phyloP scores from a whole-genome alignment of 1,284 basidiomycete species.

The Leucoagaricus sp. region DNA sequence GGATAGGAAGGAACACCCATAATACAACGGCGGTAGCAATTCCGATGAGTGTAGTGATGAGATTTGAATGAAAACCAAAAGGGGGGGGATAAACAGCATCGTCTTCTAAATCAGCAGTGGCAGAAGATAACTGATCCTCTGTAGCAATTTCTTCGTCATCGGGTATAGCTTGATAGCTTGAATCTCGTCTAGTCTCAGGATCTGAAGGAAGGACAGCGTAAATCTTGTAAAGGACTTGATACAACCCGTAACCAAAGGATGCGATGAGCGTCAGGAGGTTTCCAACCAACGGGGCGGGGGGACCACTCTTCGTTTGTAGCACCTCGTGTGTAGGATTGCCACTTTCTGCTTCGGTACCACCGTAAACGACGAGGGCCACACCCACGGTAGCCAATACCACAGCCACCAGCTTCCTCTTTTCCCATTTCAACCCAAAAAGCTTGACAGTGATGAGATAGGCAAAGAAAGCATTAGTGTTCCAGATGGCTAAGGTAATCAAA shows the following conservation, averaged over 20 bases:
- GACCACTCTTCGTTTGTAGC: conserved; percentile 21
- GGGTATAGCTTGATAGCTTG: conserved; percentile 46
- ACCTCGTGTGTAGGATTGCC: conserved; percentile 7
- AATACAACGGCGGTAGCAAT: conserved; percentile 62
- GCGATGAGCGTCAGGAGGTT: conserved; percentile 72
- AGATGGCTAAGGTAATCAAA: conserved; percentile 51
- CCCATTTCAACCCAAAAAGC: conserved; percentile 61
- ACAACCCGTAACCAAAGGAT: conserved; percentile 68
- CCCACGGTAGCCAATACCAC: conserved; percentile 78
- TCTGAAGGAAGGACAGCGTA: conserved; percentile 67
- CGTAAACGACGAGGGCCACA: conserved; percentile 75
- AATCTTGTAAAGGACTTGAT: conserved; percentile 83
- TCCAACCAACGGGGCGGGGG: conserved; percentile 67
- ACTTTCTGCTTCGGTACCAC: conserved; percentile 47
- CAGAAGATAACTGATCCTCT: conserved; percentile 7
- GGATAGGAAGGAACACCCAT: conserved; percentile 73
- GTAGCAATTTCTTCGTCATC: conserved; percentile 31
- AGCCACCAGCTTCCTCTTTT: conserved; percentile 60
- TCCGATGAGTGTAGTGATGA: conserved; percentile 71
- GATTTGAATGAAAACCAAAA: conserved; percentile 78
- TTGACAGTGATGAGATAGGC: conserved; percentile 73
- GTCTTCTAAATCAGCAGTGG: conserved; percentile 19
- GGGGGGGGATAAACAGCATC: conserved; percentile 57
- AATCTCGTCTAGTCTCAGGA: conserved; percentile 45
- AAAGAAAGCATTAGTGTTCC: conserved; percentile 87